Conservation (phyloP, 1,284 basidiomycete genomes). For the Cutaneotrichosporon sp. region DNA sequence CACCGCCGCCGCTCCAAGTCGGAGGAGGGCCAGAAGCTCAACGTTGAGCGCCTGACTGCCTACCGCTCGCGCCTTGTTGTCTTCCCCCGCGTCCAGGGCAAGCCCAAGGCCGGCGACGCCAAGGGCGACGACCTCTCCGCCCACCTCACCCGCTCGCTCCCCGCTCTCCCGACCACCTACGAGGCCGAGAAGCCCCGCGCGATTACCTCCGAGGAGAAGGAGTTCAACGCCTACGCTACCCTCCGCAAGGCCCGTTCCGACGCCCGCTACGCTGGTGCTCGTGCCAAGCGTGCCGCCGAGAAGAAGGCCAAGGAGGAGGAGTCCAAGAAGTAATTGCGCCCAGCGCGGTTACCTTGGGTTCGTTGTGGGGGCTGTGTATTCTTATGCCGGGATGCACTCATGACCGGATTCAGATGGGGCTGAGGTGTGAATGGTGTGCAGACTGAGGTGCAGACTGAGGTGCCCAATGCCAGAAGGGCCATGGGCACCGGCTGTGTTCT, state of each 20-base stretch:
- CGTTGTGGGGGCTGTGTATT: slow-evolving; percentile 21
- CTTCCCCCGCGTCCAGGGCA: slow-evolving; percentile 93
- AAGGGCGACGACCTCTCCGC: slow-evolving; percentile 82
- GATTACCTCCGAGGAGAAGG: slow-evolving; percentile 88
- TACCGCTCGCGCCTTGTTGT: slow-evolving; percentile 77
- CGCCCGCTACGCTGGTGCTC: slow-evolving; percentile 78
- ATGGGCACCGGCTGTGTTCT: too few species aligned
- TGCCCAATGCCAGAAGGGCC: too few species aligned
- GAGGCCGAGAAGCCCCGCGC: slow-evolving; percentile 80
- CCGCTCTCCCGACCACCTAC: slow-evolving; percentile 67
- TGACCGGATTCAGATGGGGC: slow-evolving; percentile 19
- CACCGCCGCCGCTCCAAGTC: slow-evolving; percentile 95
- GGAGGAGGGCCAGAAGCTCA: slow-evolving; percentile 94
- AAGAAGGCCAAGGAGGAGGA: slow-evolving; percentile 49
- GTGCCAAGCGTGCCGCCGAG: slow-evolving; percentile 60
- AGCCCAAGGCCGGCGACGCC: slow-evolving; percentile 92
- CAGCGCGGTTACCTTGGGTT: slow-evolving; percentile 14
- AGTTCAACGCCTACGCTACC: slow-evolving; percentile 80
- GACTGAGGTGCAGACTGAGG: too few species aligned
- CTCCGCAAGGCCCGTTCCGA: slow-evolving; percentile 82
- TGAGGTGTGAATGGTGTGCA: too few species aligned
- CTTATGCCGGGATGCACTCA: slow-evolving; percentile 25
- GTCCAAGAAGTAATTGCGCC: slow-evolving; percentile 31
- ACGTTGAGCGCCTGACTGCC: slow-evolving; percentile 89
- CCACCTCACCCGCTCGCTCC: slow-evolving; percentile 64